Conservation (phyloP, 768 basidiomycete genomes). For the Mycena amicta region DNA sequence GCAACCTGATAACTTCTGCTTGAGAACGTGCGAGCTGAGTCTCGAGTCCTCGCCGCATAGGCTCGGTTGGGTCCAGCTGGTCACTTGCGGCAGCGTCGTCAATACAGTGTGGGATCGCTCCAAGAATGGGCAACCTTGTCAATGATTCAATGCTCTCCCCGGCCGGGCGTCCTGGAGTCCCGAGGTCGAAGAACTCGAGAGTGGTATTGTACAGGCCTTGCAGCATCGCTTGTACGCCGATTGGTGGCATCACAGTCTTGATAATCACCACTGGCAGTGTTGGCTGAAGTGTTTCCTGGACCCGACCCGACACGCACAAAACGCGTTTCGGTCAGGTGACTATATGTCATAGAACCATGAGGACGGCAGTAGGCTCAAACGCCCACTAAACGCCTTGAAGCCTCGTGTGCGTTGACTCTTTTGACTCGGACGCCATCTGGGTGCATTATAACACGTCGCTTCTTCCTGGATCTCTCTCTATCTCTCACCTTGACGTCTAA, state of each 20-base stretch:
- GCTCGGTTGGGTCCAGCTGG: slow-evolving; percentile 45
- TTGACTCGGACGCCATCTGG: slow-evolving; percentile 18
- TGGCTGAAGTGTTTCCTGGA: slow-evolving; percentile 9
- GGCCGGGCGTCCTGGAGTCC: slow-evolving; percentile 33
- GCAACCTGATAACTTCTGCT: slow-evolving; percentile 54
- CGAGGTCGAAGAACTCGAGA: slow-evolving; percentile 60
- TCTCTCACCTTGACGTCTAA: slow-evolving; percentile 6
- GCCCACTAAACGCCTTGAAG: slow-evolving; percentile 9
- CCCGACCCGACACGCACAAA: slow-evolving; percentile 16
- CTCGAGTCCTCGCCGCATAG: slow-evolving; percentile 62
- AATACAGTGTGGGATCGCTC: slow-evolving; percentile 43
- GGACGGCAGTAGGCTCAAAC: slow-evolving; percentile 11
- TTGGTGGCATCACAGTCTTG: slow-evolving; percentile 20
- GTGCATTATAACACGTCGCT: slow-evolving; percentile 22
- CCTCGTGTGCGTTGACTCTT: slow-evolving; percentile 16
- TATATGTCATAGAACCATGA: slow-evolving; percentile 14
- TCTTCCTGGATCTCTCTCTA: slow-evolving; percentile 12
- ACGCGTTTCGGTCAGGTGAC: slow-evolving; percentile 18
- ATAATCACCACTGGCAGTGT: slow-evolving; percentile 21
- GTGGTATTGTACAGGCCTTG: slow-evolving; percentile 53
- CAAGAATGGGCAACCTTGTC: slow-evolving; percentile 35
- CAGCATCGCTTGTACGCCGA: slow-evolving; percentile 37
- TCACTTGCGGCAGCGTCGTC: slow-evolving; percentile 47
- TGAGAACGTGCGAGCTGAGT: slow-evolving; percentile 57
- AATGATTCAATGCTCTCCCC: slow-evolving; percentile 31